phyloP scores from a whole-genome alignment of 768 basidiomycete species.

The Mycena chlorophos region DNA sequence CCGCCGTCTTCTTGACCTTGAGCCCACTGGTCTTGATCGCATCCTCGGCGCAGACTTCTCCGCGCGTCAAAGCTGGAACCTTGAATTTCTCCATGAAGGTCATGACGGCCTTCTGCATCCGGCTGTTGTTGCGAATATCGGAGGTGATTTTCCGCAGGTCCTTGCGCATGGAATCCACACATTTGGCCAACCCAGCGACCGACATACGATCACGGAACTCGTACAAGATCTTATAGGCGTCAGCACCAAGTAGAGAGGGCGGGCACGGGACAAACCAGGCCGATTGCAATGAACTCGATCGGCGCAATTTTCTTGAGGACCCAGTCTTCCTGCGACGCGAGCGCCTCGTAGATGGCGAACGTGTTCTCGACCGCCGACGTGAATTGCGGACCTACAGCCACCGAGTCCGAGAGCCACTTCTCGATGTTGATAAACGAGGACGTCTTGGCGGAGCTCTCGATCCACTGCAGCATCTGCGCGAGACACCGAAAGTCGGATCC shows the following conservation, averaged over 20 bases:
- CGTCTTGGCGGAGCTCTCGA: slow-evolving; percentile 43
- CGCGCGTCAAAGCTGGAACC: background rate
- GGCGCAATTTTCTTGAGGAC: slow-evolving; percentile 55
- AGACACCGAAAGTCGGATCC: slow-evolving; percentile 57
- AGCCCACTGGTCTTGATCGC: slow-evolving; percentile 11
- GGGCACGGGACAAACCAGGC: too few species aligned
- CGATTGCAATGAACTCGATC: slow-evolving; percentile 63
- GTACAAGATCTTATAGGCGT: too few species aligned
- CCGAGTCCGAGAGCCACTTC: slow-evolving; percentile 48
- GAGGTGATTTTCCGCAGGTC: slow-evolving; percentile 54
- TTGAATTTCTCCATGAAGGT: slow-evolving; percentile 43
- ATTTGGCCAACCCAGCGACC: slow-evolving; percentile 41
- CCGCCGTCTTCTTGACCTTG: background rate
- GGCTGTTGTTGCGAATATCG: slow-evolving; percentile 66
- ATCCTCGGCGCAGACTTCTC: slow-evolving; percentile 24
- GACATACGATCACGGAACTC: slow-evolving; percentile 43
- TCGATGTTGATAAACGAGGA: slow-evolving; percentile 42
- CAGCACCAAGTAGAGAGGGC: too few species aligned
- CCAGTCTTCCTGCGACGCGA: slow-evolving; percentile 49
- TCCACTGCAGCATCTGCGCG: slow-evolving; percentile 51
- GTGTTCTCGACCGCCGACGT: slow-evolving; percentile 38
- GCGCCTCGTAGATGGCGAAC: slow-evolving; percentile 46
- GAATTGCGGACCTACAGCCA: slow-evolving; percentile 32
- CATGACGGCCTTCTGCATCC: slow-evolving; percentile 56
- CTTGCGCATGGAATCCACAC: slow-evolving; percentile 52